Percentiles rank a stretch among this genome's conserved stretches.
Evolutionary conservation across 371 early-diverging fungal species (phyloP).

Genomic region (Mucor velutinosus): DNA sequence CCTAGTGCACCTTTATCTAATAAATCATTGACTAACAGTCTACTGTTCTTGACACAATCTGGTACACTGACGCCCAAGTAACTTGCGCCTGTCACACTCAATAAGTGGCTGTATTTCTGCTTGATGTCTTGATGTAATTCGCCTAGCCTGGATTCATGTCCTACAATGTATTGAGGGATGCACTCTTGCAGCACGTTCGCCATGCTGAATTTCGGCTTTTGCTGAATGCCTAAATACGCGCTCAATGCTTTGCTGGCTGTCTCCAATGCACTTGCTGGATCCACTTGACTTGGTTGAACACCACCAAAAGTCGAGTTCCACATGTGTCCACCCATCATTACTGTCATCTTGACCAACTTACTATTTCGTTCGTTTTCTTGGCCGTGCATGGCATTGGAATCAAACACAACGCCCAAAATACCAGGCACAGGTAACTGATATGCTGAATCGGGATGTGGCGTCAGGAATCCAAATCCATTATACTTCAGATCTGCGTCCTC

Average conservation of each 20-base stretch:
- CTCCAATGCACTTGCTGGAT: constrained; percentile 22
- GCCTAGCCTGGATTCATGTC: constrained; percentile 69
- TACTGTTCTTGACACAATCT: constrained; percentile 75
- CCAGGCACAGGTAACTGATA: constrained; percentile 44
- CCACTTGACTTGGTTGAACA: constrained; percentile 21
- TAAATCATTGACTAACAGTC: constrained; percentile 60
- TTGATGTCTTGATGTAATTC: constrained; percentile 54
- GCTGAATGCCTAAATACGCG: constrained; percentile 56
- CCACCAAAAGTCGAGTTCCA: constrained; percentile 55
- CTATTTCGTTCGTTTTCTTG: constrained; percentile 50
- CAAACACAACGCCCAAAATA: constrained; percentile 84
- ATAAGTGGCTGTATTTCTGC: constrained; percentile 42
- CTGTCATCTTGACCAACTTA: constrained; percentile 68
- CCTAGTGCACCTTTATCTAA: constrained; percentile 46
- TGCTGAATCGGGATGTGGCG: constrained; percentile 62
- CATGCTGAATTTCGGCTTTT: constrained; percentile 49
- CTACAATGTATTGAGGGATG: constrained; percentile 90
- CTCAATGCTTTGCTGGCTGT: constrained; percentile 45
- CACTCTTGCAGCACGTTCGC: constrained; percentile 69
- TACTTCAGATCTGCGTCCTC: constrained; percentile 33
- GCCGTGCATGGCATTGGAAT: constrained; percentile 74
- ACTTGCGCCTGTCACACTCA: constrained; percentile 81
- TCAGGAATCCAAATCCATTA: constrained; percentile 86
- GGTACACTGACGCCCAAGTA: constrained; percentile 86
- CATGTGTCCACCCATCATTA: constrained; percentile 91